Percentiles rank a stretch among this genome's conserved stretches.
phyloP scores from a whole-genome alignment of 2,329 filamentous ascomycete genomes.

The Claviceps maximensis region DNA sequence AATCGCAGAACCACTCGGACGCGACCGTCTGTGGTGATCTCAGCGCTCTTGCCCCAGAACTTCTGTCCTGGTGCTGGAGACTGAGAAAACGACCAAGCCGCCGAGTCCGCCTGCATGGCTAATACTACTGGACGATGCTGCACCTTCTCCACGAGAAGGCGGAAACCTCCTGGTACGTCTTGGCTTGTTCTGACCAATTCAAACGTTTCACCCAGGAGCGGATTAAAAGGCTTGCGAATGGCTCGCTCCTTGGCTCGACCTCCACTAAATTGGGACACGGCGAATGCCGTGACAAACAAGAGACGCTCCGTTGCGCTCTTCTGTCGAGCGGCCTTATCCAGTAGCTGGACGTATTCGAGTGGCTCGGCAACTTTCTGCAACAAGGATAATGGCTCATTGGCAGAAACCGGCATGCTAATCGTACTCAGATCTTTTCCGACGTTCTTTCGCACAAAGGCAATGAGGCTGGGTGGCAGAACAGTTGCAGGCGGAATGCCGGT shows the following conservation, averaged over 20 bases:
- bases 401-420: constrained; percentile 93
- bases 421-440: constrained; percentile 95
- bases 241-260: constrained; percentile 77
- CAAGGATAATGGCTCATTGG: constrained; percentile 83
- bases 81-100: constrained; percentile 76
- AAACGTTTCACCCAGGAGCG: constrained; percentile 88
- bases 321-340: constrained; percentile 60
- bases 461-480: constrained; percentile 74
- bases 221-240: constrained; percentile 93
- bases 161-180: constrained; percentile 58
- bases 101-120: constrained; percentile 83
- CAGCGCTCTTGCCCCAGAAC: constrained; percentile 96
- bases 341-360: constrained; percentile 75
- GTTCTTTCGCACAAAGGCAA: constrained; percentile 91
- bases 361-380: constrained; percentile 84
- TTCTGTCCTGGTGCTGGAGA: constrained; percentile 84
- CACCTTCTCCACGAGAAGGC: constrained; percentile 91
- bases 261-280: constrained; percentile 73
- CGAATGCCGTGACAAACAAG: constrained; percentile 79
- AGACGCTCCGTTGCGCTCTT: constrained; percentile 54
- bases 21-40: constrained; percentile 85
- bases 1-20: constrained; percentile 61
- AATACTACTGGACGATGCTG: constrained; percentile 83
- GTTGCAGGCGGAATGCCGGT: constrained; percentile 59
- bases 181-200: constrained; percentile 81